Conservation (phyloP, 1,284 basidiomycete species). For the Sanguinoderma infundibulare region DNA sequence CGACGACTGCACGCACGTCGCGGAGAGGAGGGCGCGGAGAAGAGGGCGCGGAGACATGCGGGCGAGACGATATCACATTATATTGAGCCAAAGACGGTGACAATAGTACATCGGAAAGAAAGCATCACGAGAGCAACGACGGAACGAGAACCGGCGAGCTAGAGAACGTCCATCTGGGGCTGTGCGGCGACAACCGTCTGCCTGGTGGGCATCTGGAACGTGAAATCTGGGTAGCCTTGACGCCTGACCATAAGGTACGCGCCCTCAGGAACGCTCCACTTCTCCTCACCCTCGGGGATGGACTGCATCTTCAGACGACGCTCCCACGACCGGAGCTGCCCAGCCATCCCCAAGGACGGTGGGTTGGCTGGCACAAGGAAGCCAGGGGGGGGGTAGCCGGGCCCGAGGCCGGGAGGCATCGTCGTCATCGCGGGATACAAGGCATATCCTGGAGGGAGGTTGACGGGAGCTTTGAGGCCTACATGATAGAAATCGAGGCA, state of each 20-base stretch:
- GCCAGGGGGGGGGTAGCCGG: background rate
- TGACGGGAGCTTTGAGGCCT: conserved; percentile 2
- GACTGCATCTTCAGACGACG: background rate
- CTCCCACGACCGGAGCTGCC: conserved; percentile 6
- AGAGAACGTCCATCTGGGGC: background rate
- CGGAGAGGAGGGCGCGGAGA: too few relatives aligned
- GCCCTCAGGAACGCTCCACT: conserved; percentile 5
- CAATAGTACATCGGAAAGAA: too few relatives aligned
- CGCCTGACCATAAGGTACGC: background rate
- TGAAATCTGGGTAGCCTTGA: background rate
- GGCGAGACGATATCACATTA: too few relatives aligned
- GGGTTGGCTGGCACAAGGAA: background rate
- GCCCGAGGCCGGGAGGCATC: background rate
- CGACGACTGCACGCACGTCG: conserved; percentile 39
- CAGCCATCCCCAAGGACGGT: background rate
- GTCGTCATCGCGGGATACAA: background rate
- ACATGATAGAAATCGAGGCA: conserved; percentile 13
- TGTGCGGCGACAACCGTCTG: background rate
- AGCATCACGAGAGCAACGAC: too few relatives aligned
- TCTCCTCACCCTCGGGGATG: conserved; percentile 6
- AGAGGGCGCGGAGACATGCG: conserved; percentile 48
- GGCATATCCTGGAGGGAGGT: conserved; percentile 5
- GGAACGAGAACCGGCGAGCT: too few relatives aligned
- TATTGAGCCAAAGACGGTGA: too few relatives aligned
- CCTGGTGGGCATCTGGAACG: conserved; percentile 1